Base-by-base conservation (phyloP, 2,329 filamentous ascomycete genomes). In the Aspergillus amoenus region DNA sequence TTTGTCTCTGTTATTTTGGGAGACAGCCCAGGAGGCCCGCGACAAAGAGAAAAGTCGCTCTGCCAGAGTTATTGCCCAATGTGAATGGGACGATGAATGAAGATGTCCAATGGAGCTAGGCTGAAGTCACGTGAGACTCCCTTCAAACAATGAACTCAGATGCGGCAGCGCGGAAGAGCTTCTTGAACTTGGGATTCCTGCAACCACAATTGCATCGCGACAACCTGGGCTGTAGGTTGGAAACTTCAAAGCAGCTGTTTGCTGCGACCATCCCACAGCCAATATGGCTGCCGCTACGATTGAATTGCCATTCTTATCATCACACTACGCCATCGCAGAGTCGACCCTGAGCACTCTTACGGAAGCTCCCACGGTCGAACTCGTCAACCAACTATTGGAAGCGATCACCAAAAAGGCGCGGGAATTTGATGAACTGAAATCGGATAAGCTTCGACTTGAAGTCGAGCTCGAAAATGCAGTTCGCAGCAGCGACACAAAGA, bases 381-480 rank as follows among this genome's bases (percentile, higher is more conserved):
- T 96, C 24, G 89, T 97, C 63, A 82, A 84, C 57, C 80, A 84
- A 42, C 81, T 99, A 52, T 82, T 99, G 41, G 81, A 85, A 61
- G 88, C 89, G 24, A 84, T 97, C 52, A 84, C 88, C 22, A 78
- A 80, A 30, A 96, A 94, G 73, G 91, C 90, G 37, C 89, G 88
- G 67, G 91, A 96, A 68, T 88, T 85, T 67, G 91, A 96, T 70
- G 84, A 87, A 40, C 78, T 96, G 41, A 91, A 88, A 66, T 88
- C 93, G 9, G 90, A 96, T 63, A 97, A 97, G 77, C 82, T 97
- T 44, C 88, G 91, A 64, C 80, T 90, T 45, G 91, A 96, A 68
- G 94, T 99, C 44, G 93, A 97, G 78, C 84, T 97, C 7, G 94
- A 99, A 73, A 94, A 91, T 74, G 89, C 88, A 17, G 88, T 96